Conservation (phyloP, 2,329 filamentous ascomycete species). For the Pseudogymnoascus sp. region DNA sequence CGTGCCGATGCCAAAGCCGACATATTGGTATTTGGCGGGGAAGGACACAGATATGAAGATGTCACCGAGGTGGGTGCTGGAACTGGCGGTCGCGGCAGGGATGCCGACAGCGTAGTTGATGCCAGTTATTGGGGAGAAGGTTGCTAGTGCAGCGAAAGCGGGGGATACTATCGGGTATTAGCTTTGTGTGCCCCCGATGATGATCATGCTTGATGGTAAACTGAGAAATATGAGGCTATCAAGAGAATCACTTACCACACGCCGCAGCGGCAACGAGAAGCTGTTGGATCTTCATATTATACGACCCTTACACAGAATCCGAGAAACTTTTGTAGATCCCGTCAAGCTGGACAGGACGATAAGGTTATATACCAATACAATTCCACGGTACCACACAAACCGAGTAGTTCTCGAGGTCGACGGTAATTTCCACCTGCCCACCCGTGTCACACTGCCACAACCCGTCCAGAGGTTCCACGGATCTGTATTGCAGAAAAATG, state of each 20-base stretch:
- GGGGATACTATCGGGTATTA: background rate
- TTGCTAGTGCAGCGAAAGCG: background rate
- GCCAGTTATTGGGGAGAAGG: slow-evolving; percentile 15
- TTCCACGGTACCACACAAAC: background rate
- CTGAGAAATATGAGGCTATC: background rate
- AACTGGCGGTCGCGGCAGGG: slow-evolving; percentile 41
- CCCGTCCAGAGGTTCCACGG: background rate
- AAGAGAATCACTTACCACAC: background rate
- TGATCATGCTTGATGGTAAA: background rate
- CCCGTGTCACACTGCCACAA: background rate
- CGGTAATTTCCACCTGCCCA: background rate
- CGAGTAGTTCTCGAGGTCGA: background rate
- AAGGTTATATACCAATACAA: background rate
- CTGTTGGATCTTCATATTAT: background rate
- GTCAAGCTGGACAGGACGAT: background rate
- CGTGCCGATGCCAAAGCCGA: slow-evolving; percentile 46
- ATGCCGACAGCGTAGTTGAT: slow-evolving; percentile 44
- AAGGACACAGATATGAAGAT: slow-evolving; percentile 51
- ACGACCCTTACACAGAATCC: background rate
- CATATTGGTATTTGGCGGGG: slow-evolving; percentile 44
- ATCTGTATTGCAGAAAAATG: background rate
- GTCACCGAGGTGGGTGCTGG: slow-evolving; percentile 37
- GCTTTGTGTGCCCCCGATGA: background rate
- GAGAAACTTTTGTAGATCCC: background rate
- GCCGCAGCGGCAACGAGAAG: background rate